phyloP scores from a whole-genome alignment of 345 rosid species.

The Syzygium oleosum region DNA sequence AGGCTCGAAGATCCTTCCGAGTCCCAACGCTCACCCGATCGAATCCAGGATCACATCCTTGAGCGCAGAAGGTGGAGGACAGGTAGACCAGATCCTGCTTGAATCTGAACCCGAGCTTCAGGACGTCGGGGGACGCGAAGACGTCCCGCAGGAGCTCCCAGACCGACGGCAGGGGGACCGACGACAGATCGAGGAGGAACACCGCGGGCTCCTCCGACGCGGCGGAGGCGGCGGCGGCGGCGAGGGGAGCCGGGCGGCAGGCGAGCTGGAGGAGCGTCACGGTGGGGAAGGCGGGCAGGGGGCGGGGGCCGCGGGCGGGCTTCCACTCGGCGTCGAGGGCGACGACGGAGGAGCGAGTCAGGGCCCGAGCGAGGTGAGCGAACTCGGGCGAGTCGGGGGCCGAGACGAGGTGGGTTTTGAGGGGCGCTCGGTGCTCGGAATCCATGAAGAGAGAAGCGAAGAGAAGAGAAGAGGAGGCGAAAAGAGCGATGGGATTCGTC shows the following conservation, averaged over 20 bases:
- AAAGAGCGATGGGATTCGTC: not conserved
- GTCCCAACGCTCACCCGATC: conserved; percentile 31
- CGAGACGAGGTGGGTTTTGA: conserved; percentile 35
- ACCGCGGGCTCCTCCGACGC: conserved; percentile 34
- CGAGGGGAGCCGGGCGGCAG: conserved; percentile 29
- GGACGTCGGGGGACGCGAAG: conserved; percentile 57
- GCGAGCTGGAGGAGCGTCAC: conserved; percentile 82
- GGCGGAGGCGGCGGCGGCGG: not conserved
- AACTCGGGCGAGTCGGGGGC: conserved; percentile 69
- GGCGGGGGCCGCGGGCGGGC: conserved; percentile 27
- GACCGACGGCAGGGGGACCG: conserved; percentile 41
- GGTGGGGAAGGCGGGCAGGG: conserved; percentile 38
- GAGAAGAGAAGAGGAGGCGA: not conserved
- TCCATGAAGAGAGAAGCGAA: not conserved
- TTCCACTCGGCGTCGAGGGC: conserved; percentile 94
- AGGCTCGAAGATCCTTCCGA: not conserved
- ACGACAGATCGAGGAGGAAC: conserved; percentile 59
- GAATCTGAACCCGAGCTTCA: conserved; percentile 76
- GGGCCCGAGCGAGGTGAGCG: conserved; percentile 34
- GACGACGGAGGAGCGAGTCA: conserved; percentile 53
- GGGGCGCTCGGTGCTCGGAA: not conserved
- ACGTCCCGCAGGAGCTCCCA: conserved; percentile 57
- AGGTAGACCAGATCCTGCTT: conserved; percentile 81
- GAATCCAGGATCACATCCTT: conserved; percentile 59
- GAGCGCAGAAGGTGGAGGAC: conserved; percentile 65